Conservation (phyloP, 495 filamentous ascomycete species). For the Penicillium canariense region DNA sequence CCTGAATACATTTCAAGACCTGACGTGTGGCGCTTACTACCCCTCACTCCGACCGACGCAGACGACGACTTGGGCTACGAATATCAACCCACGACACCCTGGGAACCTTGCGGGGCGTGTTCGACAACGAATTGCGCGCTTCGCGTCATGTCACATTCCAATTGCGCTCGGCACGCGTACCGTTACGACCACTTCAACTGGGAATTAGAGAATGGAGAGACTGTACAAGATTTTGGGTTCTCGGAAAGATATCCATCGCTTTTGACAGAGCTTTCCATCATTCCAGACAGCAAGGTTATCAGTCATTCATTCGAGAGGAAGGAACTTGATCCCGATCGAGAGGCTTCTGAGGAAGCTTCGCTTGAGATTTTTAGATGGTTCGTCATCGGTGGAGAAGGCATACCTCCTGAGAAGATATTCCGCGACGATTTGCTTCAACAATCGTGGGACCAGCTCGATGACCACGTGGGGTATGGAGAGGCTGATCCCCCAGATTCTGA, state of each 20-base stretch:
- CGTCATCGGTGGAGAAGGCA: conserved; percentile 10
- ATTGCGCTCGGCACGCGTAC: conserved; percentile 4
- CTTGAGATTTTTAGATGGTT: conserved; percentile 17
- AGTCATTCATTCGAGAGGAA: not conserved
- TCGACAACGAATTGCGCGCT: not conserved
- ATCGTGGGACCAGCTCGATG: too few species aligned
- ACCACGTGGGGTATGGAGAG: too few species aligned
- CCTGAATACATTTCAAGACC: conserved; percentile 9
- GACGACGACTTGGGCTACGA: conserved; percentile 9
- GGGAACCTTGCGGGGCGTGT: not conserved
- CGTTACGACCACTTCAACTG: conserved; percentile 2
- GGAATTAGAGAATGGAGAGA: not conserved
- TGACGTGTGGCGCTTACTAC: conserved; percentile 18
- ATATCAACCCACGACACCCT: conserved; percentile 6
- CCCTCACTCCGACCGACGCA: conserved; percentile 10
- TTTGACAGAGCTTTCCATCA: not conserved
- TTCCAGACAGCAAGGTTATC: not conserved
- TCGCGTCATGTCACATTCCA: not conserved
- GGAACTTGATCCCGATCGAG: conserved; percentile 6
- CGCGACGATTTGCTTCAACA: conserved; percentile 14
- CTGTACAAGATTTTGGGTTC: not conserved
- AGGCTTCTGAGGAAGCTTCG: conserved; percentile 13
- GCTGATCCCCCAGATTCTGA: too few species aligned
- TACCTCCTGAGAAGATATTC: conserved; percentile 13
- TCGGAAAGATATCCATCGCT: too few species aligned